phyloP scores from a whole-genome alignment of 108 stramenopile genomes.

The Pseudonitzschia pungens region DNA sequence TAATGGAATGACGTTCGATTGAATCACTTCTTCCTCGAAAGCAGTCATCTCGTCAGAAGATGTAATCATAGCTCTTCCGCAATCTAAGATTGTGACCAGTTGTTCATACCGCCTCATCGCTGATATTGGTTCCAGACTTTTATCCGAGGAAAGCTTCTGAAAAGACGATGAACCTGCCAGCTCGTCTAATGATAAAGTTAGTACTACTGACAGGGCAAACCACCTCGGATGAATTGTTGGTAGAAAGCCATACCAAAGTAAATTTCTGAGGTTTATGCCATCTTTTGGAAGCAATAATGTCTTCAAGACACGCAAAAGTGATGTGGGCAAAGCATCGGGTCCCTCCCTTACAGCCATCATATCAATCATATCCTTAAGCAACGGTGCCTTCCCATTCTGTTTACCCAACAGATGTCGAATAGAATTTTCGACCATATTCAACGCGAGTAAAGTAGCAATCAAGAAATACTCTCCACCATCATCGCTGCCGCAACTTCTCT shows the following conservation, averaged over 20 bases:
- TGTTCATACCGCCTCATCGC: background rate
- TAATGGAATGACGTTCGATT: background rate
- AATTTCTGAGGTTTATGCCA: slow-evolving; percentile 69
- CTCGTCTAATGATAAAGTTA: slow-evolving; percentile 8
- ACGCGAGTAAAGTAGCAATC: slow-evolving; percentile 40
- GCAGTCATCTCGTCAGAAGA: background rate
- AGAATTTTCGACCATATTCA: slow-evolving; percentile 58
- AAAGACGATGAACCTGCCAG: slow-evolving; percentile 13
- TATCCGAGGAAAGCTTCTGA: background rate
- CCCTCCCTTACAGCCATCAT: slow-evolving; percentile 2
- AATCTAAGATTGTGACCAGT: slow-evolving; percentile 2
- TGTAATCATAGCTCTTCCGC: background rate
- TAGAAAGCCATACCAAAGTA: slow-evolving; percentile 71
- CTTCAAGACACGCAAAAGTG: slow-evolving; percentile 16
- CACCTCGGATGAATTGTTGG: slow-evolving; percentile 39
- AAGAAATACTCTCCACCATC: background rate
- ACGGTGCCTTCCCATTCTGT: slow-evolving; percentile 38
- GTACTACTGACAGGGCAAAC: slow-evolving; percentile 2
- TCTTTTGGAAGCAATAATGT: slow-evolving; percentile 46
- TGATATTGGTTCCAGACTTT: background rate
- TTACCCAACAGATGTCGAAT: slow-evolving; percentile 37
- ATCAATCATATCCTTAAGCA: slow-evolving; percentile 43
- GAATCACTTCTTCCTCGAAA: background rate
- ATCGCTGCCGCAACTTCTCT: background rate
- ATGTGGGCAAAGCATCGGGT: background rate